These are phyloP conservation scores for Oryza australiensis DNA, from an alignment of 176 grass and related monocot species.

Conservation along the genomic window DNA sequence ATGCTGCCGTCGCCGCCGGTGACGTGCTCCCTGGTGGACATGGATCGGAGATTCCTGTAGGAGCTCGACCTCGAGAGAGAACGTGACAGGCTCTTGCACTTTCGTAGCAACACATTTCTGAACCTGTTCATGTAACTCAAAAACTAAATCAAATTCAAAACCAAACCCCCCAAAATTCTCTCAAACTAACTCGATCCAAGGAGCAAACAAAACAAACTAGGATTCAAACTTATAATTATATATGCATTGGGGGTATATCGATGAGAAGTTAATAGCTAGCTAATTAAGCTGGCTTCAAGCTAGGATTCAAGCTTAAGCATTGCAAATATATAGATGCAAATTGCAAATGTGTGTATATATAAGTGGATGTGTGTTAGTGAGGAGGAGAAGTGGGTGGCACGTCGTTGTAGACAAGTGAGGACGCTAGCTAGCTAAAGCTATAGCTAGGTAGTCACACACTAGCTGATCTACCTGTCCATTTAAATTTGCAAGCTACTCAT, in stretches of 20 bases:
- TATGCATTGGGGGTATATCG: not conserved
- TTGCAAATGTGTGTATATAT: not conserved
- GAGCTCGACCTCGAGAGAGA: slow-evolving; percentile 40
- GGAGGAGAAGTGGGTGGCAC: not conserved
- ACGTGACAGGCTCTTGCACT: slow-evolving; percentile 72
- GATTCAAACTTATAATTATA: not conserved
- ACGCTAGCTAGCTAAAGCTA: slow-evolving; percentile 19
- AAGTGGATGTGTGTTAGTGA: not conserved
- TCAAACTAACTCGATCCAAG: not conserved
- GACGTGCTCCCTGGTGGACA: slow-evolving; percentile 50
- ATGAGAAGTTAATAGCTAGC: not conserved
- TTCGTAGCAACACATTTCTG: slow-evolving; percentile 61
- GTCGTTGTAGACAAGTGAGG: slow-evolving; percentile 16
- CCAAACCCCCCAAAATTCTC: not conserved
- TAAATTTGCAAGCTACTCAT: not conserved
- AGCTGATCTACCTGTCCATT: not conserved
- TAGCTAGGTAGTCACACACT: not conserved
- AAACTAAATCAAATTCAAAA: not conserved
- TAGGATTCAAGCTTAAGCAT: not conserved
- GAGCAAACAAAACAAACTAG: not conserved
- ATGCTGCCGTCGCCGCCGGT: not conserved
- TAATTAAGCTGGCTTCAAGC: not conserved
- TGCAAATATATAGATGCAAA: not conserved
- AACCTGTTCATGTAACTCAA: slow-evolving; percentile 40
- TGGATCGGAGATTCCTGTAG: slow-evolving; percentile 73